These are phyloP conservation scores for Beauveria sp. DNA, from an alignment of 2,329 filamentous ascomycete species.

Conservation along the genomic window DNA sequence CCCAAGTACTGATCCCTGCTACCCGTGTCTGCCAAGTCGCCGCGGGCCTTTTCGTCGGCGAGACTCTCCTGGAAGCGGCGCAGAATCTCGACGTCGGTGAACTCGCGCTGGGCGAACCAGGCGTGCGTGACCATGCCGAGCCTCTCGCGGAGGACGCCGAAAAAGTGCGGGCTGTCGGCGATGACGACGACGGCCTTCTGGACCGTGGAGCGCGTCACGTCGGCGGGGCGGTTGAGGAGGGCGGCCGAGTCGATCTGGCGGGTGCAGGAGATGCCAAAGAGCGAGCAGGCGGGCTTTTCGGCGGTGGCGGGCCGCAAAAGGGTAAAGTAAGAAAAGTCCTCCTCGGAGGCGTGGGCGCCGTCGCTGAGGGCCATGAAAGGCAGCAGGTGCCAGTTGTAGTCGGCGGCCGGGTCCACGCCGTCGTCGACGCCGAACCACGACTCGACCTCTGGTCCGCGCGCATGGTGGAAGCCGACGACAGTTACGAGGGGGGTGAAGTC, in stretches of 20 bases:
- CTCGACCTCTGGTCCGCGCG: constrained; percentile 85
- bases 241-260: constrained; percentile 77
- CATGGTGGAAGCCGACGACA: constrained; percentile 80
- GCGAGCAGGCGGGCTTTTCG: constrained; percentile 58
- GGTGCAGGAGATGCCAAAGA: constrained; percentile 95
- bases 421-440: constrained; percentile 71
- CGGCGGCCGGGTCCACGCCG: constrained; percentile 60
- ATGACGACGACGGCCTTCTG: constrained; percentile 98
- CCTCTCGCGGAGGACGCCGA: constrained; percentile 85
- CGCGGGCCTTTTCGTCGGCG: constrained; percentile 54
- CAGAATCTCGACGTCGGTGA: constrained; percentile 84
- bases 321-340: constrained; percentile 99
- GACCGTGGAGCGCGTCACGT: constrained; percentile 94
- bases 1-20: constrained; percentile 84
- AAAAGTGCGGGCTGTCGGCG: constrained; percentile 80
- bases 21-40: constrained; percentile 53
- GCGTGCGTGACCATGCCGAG: constrained; percentile 85
- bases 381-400: constrained; percentile 84
- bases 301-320: constrained; percentile 58
- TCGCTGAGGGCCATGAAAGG: constrained; percentile 97
- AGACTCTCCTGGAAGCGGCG: constrained; percentile 87
- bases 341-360: constrained; percentile 82
- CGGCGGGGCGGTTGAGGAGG: constrained; percentile 69
- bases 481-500: constrained; percentile 61
- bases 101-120: constrained; percentile 94